Evolutionary conservation across 2,329 filamentous ascomycete genomes (phyloP).

Genomic region (Aspergillus phoenicis): DNA sequence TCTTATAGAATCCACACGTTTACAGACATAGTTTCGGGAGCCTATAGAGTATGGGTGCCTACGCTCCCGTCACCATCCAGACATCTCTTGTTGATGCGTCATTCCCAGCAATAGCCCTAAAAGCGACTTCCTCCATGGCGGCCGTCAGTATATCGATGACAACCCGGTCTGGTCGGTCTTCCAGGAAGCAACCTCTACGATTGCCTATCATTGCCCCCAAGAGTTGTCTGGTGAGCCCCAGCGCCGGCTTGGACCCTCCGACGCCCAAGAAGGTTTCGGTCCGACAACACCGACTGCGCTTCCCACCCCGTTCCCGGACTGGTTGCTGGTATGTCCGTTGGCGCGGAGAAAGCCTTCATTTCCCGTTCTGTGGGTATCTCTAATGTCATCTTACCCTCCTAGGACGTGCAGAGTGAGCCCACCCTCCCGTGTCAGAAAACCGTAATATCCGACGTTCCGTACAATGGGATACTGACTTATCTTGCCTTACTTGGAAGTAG

Average conservation of each 20-base stretch:
- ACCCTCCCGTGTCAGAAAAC: conserved; percentile 4
- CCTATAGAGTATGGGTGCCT: neutral
- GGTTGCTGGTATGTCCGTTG: conserved; percentile 53
- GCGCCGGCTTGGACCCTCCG: conserved; percentile 10
- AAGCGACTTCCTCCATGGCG: conserved; percentile 30
- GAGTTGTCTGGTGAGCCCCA: conserved; percentile 36
- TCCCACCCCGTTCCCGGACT: conserved; percentile 57
- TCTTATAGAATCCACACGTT: neutral
- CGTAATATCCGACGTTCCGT: neutral
- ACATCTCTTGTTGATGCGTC: neutral
- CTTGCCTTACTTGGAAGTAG: conserved; percentile 24
- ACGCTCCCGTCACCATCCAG: neutral
- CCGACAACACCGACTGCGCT: conserved; percentile 46
- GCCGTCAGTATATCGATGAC: conserved; percentile 40
- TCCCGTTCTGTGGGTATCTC: conserved; percentile 3
- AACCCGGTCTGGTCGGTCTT: conserved; percentile 39
- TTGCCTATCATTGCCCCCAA: conserved; percentile 51
- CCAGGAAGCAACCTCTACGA: conserved; percentile 41
- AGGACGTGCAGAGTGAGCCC: conserved; percentile 49
- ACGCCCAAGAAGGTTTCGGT: conserved; percentile 36
- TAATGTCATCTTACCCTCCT: conserved; percentile 18
- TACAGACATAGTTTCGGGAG: neutral
- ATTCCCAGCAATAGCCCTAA: neutral
- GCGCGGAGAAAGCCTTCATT: neutral
- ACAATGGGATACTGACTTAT: conserved; percentile 16